phyloP scores from a whole-genome alignment of 495 filamentous ascomycete genomes.

The Daldinia childiae region DNA sequence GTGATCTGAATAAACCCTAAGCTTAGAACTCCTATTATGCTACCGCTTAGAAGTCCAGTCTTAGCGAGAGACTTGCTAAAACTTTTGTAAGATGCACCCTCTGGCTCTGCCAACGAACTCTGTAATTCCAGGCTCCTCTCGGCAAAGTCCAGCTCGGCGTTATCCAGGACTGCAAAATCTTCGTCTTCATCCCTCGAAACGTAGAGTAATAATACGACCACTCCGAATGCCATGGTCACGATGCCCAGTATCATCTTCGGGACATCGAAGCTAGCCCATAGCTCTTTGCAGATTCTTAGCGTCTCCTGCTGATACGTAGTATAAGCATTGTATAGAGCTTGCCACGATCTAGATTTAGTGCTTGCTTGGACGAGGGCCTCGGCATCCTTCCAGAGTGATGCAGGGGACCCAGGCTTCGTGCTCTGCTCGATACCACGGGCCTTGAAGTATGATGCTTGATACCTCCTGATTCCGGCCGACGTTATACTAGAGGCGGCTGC shows the following conservation, averaged over 20 bases:
- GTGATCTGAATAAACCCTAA: constrained; percentile 34
- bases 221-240: constrained; percentile 69
- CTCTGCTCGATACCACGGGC: constrained; percentile 70
- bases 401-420: constrained; percentile 62
- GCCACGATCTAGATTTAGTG: constrained; percentile 49
- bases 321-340: constrained; percentile 65
- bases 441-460: constrained; percentile 70
- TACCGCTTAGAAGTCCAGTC: constrained; percentile 47
- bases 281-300: constrained; percentile 77
- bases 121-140: constrained; percentile 56
- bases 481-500: constrained; percentile 78
- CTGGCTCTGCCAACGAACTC: constrained; percentile 43
- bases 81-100: constrained; percentile 42
- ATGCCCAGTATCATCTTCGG: constrained; percentile 85
- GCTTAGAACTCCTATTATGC: constrained; percentile 39
- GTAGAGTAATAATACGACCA: constrained; percentile 75
- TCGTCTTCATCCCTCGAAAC: constrained; percentile 62
- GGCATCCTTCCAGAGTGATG: constrained; percentile 64
- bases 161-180: constrained; percentile 54
- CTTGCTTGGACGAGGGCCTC: constrained; percentile 48
- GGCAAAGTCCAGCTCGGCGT: constrained; percentile 55
- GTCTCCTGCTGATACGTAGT: constrained; percentile 79
- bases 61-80: constrained; percentile 50
- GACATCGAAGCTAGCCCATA: constrained; percentile 93
- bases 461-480: constrained; percentile 87